A percentile compares a stretch with the other conserved stretches of the same genome.
Conservation (phyloP, 257 asterid genomes). For the Linderniella brevidens region DNA sequence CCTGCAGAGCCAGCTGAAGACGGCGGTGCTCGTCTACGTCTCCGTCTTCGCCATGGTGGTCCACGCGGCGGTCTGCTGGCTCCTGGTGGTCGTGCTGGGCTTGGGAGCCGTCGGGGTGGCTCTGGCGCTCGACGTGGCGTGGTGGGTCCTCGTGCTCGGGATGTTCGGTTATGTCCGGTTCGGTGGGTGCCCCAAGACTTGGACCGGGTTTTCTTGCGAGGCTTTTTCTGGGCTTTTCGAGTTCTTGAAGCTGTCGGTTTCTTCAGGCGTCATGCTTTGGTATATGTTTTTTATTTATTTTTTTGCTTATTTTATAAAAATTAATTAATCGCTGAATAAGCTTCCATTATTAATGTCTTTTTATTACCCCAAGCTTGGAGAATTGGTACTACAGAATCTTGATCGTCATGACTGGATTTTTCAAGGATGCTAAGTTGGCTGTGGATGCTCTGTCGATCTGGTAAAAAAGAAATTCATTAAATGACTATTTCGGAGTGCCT, state of each 20-base stretch:
- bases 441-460: constrained; percentile 55
- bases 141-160: constrained; percentile 33
- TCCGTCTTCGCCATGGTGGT: constrained; percentile 20
- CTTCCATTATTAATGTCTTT: background rate
- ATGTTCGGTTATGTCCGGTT: constrained; percentile 22
- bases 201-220: constrained; percentile 43
- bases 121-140: constrained; percentile 28
- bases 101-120: constrained; percentile 31
- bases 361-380: constrained; percentile 30
- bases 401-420: constrained; percentile 50
- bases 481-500: no score
- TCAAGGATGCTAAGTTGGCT: constrained; percentile 38
- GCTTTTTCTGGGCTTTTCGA: constrained; percentile 62
- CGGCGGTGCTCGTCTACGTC: constrained; percentile 20
- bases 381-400: constrained; percentile 54
- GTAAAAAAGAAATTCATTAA: constrained; percentile 11
- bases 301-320: no score
- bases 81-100: constrained; percentile 22
- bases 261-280: constrained; percentile 65
- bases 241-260: constrained; percentile 40
- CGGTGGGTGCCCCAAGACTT: constrained; percentile 47
- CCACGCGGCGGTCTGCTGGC: constrained; percentile 25
- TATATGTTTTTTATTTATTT: constrained; percentile 5
- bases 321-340: no score
- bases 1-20: constrained; percentile 48